A percentile compares a stretch with the other conserved stretches of the same genome.
Conservation (phyloP, 495 filamentous ascomycete genomes). For the Daldinia bambusicola region DNA sequence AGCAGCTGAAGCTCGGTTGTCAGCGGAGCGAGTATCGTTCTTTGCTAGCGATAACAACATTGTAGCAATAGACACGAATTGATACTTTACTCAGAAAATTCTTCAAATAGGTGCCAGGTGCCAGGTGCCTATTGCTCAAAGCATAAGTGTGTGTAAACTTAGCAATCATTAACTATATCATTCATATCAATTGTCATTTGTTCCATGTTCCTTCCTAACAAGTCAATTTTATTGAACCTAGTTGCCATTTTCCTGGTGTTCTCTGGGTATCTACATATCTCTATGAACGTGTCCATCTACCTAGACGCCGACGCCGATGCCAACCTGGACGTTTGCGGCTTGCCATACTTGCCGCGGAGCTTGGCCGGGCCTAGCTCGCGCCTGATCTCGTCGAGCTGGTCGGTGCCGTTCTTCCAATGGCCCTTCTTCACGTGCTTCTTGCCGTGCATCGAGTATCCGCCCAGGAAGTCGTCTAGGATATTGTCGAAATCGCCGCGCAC, state of each 20-base stretch:
- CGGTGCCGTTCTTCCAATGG: constrained; percentile 80
- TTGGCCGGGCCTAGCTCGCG: constrained; percentile 80
- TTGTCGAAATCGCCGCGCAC: constrained; percentile 80
- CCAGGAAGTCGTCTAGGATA: constrained; percentile 94
- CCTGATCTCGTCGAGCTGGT: constrained; percentile 90
- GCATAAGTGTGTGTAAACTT: constrained; percentile 4
- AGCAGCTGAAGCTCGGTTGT: constrained; percentile 16
- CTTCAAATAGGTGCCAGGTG: neutral
- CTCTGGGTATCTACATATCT: constrained; percentile 39
- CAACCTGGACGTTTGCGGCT: constrained; percentile 16
- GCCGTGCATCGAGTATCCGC: constrained; percentile 75
- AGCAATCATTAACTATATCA: neutral
- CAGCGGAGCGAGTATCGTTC: constrained; percentile 25
- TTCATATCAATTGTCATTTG: neutral
- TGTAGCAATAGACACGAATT: constrained; percentile 49
- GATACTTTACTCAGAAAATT: constrained; percentile 36
- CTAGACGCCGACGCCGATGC: constrained; percentile 37
- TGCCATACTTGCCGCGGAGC: constrained; percentile 48
- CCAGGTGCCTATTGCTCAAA: neutral
- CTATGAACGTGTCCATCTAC: constrained; percentile 19
- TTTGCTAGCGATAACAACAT: constrained; percentile 41
- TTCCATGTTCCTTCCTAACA: neutral
- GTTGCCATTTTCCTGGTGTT: neutral
- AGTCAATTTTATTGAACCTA: constrained; percentile 10
- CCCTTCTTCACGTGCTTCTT: constrained; percentile 88